These are phyloP conservation scores for Globisporangium nagaii DNA, from an alignment of 352 stramenopile species.

Conservation along the genomic window DNA sequence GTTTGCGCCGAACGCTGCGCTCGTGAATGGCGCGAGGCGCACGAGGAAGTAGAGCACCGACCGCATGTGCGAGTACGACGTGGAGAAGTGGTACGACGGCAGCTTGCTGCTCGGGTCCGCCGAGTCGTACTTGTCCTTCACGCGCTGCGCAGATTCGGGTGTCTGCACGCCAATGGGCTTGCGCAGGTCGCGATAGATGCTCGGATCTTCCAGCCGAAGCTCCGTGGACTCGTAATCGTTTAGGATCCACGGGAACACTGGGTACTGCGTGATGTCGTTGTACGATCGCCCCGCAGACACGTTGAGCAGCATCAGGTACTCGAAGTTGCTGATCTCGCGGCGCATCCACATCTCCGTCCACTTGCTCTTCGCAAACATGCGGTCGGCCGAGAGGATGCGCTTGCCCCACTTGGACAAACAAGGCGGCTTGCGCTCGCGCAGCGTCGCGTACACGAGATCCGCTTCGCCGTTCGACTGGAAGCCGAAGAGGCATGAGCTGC, in stretches of 20 bases:
- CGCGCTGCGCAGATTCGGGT: constrained; percentile 31
- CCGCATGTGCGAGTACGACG: constrained; percentile 63
- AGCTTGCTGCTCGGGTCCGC: constrained; percentile 42
- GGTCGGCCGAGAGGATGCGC: constrained; percentile 56
- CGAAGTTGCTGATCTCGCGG: constrained; percentile 90
- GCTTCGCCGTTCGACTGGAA: constrained; percentile 60
- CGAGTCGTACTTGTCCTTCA: constrained; percentile 36
- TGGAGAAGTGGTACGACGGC: constrained; percentile 70
- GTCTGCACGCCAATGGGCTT: constrained; percentile 95
- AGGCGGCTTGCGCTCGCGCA: constrained; percentile 76
- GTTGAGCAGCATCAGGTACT: constrained; percentile 97
- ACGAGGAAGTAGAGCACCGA: constrained; percentile 76
- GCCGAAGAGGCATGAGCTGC: constrained; percentile 72
- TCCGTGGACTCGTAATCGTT: constrained; percentile 92
- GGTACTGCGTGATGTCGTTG: constrained; percentile 98
- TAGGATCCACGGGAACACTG: constrained; percentile 98
- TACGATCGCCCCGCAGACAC: constrained; percentile 93
- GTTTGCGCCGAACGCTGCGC: constrained; percentile 30
- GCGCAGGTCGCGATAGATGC: constrained; percentile 93
- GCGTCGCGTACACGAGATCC: constrained; percentile 71
- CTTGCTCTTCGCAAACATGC: constrained; percentile 76
- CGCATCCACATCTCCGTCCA: constrained; percentile 86
- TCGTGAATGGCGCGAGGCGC: constrained; percentile 62
- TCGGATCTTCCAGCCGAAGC: constrained; percentile 91
- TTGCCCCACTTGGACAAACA: constrained; percentile 78